Percentiles rank a stretch among this genome's conserved stretches.
phyloP scores from a whole-genome alignment of 192 early-diverging fungal species.

The Cladochytrium replicatum region DNA sequence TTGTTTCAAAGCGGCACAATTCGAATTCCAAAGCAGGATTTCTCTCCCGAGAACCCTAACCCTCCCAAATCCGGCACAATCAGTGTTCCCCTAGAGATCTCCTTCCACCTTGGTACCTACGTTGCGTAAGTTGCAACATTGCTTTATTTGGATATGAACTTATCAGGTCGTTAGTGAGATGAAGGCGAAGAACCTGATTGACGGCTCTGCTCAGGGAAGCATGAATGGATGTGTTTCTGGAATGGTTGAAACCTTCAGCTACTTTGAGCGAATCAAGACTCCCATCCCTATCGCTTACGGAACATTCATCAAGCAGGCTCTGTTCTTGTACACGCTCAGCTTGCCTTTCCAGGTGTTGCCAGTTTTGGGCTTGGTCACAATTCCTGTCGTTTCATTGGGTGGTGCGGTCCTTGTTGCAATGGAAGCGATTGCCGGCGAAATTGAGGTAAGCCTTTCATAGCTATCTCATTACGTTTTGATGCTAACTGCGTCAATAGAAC shows the following conservation, averaged over 20 bases:
- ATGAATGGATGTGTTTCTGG: conserved; percentile 39
- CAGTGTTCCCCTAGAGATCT: too few relatives aligned
- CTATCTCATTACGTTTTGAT: too few relatives aligned
- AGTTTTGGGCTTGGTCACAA: conserved; percentile 28
- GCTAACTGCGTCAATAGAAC: too few relatives aligned
- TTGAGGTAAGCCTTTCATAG: too few relatives aligned
- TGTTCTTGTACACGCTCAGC: conserved; percentile 41
- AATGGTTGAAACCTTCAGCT: conserved; percentile 49
- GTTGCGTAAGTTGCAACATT: too few relatives aligned
- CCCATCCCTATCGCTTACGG: conserved; percentile 72
- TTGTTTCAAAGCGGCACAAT: too few relatives aligned
- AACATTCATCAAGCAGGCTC: conserved; percentile 23
- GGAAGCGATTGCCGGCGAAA: conserved; percentile 65
- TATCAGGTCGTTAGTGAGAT: conserved; percentile 1
- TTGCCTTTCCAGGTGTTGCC: conserved; percentile 61
- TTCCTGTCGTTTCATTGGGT: conserved; percentile 47
- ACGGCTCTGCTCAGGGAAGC: conserved; percentile 3
- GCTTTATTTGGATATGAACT: not conserved
- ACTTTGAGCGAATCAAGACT: conserved; percentile 65
- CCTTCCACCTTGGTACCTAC: too few relatives aligned
- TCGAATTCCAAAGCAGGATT: too few relatives aligned
- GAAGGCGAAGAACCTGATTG: not conserved
- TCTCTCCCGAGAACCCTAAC: too few relatives aligned
- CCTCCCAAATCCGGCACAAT: too few relatives aligned
- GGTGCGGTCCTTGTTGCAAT: conserved; percentile 62